These are phyloP conservation scores for Solanum chiquidenum DNA, from an alignment of 257 asterid genomes.

Conservation along the genomic window DNA sequence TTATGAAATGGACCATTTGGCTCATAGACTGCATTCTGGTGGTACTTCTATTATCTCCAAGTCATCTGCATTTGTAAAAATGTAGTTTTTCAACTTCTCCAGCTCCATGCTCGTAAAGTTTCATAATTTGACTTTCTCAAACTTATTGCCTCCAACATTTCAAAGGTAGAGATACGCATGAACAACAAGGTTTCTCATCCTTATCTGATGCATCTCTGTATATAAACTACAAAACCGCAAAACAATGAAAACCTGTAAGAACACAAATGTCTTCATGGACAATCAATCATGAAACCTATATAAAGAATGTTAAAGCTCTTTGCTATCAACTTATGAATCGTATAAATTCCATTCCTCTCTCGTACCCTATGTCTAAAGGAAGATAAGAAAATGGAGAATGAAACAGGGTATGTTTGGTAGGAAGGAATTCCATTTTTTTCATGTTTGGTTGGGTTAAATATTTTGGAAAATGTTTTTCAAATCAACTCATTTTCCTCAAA, in stretches of 20 bases:
- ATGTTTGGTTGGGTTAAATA: no score
- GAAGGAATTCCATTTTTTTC: no score
- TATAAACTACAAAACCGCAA: not conserved
- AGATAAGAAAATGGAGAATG: no score
- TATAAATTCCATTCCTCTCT: no score
- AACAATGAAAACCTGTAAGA: not conserved
- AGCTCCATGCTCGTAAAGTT: not conserved
- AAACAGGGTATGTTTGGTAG: no score
- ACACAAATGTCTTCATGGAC: not conserved
- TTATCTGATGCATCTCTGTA: not conserved
- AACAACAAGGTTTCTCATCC: not conserved
- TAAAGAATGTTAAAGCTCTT: not conserved
- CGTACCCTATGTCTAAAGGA: no score
- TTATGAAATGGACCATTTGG: not conserved
- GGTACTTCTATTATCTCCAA: not conserved
- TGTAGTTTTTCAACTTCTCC: not conserved
- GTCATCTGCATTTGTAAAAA: not conserved
- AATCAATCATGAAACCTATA: not conserved
- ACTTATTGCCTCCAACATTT: not conserved
- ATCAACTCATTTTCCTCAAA: no score
- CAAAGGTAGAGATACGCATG: not conserved
- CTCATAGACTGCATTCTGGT: not conserved
- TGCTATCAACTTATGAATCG: not conserved
- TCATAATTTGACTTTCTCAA: not conserved
- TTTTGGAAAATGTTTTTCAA: no score